These are phyloP conservation scores for Wickerhamiella musiphila DNA, from an alignment of 805 yeast genomes.

Conservation along the genomic window DNA sequence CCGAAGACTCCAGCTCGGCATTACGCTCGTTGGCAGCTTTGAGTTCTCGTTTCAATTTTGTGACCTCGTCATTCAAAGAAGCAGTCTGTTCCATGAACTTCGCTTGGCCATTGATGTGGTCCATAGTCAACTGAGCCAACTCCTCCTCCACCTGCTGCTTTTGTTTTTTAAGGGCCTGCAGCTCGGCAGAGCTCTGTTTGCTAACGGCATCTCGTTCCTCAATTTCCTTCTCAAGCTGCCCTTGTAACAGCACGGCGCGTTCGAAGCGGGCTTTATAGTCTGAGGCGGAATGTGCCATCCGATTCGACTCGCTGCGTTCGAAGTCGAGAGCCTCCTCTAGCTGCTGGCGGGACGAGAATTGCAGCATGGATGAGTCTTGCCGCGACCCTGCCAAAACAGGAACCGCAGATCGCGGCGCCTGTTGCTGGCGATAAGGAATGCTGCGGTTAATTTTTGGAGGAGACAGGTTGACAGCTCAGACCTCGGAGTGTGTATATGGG, in stretches of 20 bases:
- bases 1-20: constrained; percentile 1
- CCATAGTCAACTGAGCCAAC: constrained; percentile 17
- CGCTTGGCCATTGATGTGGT: constrained; percentile 17
- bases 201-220: constrained; percentile 12
- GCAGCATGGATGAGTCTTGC: too few relatives aligned
- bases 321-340: constrained; percentile 1
- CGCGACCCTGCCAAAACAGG: too few relatives aligned
- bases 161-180: constrained; percentile 9
- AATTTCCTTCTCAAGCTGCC: constrained; percentile 18
- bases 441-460: too few relatives aligned
- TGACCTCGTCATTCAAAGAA: constrained; percentile 12
- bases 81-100: constrained; percentile 13
- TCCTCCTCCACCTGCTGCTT: constrained; percentile 15
- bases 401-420: too few relatives aligned
- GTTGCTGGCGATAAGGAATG: too few relatives aligned
- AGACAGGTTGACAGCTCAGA: too few relatives aligned
- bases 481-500: too few relatives aligned
- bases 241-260: constrained; percentile 8
- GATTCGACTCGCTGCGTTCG: constrained; percentile 1
- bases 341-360: constrained; percentile 2
- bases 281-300: not conserved
- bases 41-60: constrained; percentile 6
- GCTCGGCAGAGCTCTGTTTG: constrained; percentile 10
- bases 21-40: constrained; percentile 2
- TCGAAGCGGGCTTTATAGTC: constrained; percentile 3